Conservation (phyloP, 2,329 filamentous ascomycete genomes). For the Ascochyta viciae-villosae region DNA sequence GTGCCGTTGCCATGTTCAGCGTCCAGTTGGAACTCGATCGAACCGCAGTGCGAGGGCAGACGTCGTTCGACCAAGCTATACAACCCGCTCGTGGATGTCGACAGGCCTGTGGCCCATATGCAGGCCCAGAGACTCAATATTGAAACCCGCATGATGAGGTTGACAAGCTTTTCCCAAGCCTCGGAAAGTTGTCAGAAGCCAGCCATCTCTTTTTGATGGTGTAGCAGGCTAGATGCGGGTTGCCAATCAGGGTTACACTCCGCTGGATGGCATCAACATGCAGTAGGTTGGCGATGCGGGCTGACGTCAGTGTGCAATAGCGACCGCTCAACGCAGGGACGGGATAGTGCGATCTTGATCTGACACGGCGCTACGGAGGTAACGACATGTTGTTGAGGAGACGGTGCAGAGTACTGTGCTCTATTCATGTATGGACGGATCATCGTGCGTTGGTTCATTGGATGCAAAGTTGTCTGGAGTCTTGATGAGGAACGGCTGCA, state of each 20-base stretch:
- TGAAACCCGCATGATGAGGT: constrained; percentile 13
- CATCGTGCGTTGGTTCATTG: constrained; percentile 15
- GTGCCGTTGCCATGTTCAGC: constrained; percentile 4
- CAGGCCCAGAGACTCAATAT: constrained; percentile 6
- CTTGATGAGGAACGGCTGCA: neutral
- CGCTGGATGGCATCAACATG: constrained; percentile 14
- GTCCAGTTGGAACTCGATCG: constrained; percentile 28
- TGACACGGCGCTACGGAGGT: constrained; percentile 15
- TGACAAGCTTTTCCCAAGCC: constrained; percentile 14
- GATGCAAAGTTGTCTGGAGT: neutral
- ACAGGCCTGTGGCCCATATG: constrained; percentile 6
- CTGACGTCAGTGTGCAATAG: constrained; percentile 24
- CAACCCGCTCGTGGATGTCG: constrained; percentile 24
- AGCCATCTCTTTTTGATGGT: constrained; percentile 1
- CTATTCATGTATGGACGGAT: constrained; percentile 6
- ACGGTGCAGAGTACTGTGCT: constrained; percentile 8
- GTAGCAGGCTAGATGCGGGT: neutral
- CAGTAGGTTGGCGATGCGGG: constrained; percentile 12
- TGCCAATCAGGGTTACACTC: constrained; percentile 3
- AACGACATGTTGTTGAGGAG: constrained; percentile 21
- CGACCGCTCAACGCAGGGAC: constrained; percentile 19
- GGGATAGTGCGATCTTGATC: constrained; percentile 17
- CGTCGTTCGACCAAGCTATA: constrained; percentile 34
- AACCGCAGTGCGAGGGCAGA: constrained; percentile 23
- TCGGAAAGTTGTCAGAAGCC: constrained; percentile 6